Conservation (phyloP, 805 yeast genomes). For the Candida insectorum region DNA sequence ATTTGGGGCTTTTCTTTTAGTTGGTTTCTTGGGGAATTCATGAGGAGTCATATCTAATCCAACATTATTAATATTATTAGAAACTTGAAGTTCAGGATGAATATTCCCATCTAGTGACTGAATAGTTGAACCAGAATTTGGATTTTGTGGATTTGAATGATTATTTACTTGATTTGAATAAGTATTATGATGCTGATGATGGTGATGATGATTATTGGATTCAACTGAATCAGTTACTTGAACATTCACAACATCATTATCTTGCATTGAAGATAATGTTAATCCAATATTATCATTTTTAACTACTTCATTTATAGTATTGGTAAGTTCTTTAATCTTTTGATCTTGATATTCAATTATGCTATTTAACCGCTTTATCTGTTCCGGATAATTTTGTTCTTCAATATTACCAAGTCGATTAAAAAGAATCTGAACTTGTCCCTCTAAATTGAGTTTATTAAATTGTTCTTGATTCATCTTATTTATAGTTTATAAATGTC, state of each 20-base stretch:
- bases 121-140: conserved; percentile 15
- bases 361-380: too few species aligned
- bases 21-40: conserved; percentile 11
- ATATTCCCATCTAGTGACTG: conserved; percentile 26
- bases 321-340: conserved; percentile 37
- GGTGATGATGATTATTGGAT: too few species aligned
- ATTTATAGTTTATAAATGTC: too few species aligned
- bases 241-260: too few species aligned
- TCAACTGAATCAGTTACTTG: too few species aligned
- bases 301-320: conserved; percentile 29
- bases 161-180: not conserved
- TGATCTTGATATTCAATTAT: conserved; percentile 36
- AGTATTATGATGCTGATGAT: not conserved
- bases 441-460: too few species aligned
- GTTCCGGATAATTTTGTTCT: too few species aligned
- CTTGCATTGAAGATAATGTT: conserved; percentile 14
- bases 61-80: too few species aligned
- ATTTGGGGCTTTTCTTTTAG: conserved; percentile 1
- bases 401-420: too few species aligned
- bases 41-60: conserved; percentile 1
- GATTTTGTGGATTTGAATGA: not conserved
- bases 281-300: conserved; percentile 26
- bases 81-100: conserved; percentile 39
- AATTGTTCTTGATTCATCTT: too few species aligned
- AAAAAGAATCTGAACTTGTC: too few species aligned